Evolutionary conservation across 2,329 filamentous ascomycete species (phyloP).

Genomic region (Colletotrichum orbiculare): DNA sequence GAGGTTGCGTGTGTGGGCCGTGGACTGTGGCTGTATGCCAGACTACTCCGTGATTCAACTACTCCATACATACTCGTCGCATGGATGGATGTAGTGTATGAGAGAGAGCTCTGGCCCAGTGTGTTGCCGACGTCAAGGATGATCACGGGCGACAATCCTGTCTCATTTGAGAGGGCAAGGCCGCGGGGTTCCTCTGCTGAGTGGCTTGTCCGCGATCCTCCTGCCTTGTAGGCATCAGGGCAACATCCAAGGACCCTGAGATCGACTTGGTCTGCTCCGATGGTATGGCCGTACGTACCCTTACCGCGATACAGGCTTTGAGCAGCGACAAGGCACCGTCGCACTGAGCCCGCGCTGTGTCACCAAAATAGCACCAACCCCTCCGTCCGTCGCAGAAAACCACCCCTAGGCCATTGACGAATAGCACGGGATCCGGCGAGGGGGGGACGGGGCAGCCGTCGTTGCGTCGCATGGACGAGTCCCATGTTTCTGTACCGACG

Average conservation of each 20-base stretch:
- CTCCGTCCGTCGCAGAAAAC: conserved; percentile 6
- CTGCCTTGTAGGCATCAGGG: conserved; percentile 10
- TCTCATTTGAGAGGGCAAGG: conserved; percentile 2
- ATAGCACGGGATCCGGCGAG: conserved; percentile 13
- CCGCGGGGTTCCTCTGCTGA: background rate
- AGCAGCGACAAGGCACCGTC: background rate
- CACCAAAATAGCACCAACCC: conserved; percentile 20
- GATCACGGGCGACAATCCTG: conserved; percentile 16
- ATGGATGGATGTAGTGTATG: no score
- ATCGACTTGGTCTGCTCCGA: no score
- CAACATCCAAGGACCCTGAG: conserved; percentile 17
- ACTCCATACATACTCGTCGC: no score
- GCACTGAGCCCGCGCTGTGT: conserved; percentile 2
- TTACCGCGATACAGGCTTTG: no score
- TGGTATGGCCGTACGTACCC: no score
- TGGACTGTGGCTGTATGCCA: background rate
- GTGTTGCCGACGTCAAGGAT: conserved; percentile 8
- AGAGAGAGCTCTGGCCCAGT: no score
- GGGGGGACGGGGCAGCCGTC: conserved; percentile 10
- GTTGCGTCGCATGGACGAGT: conserved; percentile 15
- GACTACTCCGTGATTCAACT: no score
- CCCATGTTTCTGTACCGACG: conserved; percentile 12
- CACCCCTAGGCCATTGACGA: conserved; percentile 17
- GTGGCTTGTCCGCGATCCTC: conserved; percentile 3
- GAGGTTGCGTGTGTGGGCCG: no score